These are phyloP conservation scores for Fusarium beomiforme DNA, from an alignment of 2,329 filamentous ascomycete species.

Conservation along the genomic window DNA sequence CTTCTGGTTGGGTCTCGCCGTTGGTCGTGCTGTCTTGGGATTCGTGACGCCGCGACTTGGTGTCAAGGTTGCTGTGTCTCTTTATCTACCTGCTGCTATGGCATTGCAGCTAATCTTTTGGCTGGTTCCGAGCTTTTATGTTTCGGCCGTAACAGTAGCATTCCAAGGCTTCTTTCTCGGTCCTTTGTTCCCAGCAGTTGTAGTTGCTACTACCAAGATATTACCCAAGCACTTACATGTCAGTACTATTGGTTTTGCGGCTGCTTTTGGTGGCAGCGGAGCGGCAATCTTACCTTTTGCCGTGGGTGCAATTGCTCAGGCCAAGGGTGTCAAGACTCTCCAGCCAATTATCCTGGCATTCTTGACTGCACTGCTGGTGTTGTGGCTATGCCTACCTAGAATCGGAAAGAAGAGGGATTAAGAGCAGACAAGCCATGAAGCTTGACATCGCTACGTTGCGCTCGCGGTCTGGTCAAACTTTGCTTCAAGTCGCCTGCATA, in stretches of 20 bases:
- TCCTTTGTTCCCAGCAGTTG: conserved; percentile 77
- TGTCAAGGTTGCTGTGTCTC: conserved; percentile 69
- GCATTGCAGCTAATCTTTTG: conserved; percentile 79
- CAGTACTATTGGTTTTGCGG: conserved; percentile 78
- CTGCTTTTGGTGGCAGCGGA: conserved; percentile 78
- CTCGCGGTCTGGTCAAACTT: neutral
- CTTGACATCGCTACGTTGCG: neutral
- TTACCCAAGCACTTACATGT: conserved; percentile 81
- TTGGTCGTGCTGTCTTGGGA: conserved; percentile 75
- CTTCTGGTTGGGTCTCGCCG: conserved; percentile 83
- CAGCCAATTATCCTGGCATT: conserved; percentile 66
- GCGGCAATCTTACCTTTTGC: conserved; percentile 74
- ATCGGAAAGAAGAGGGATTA: conserved; percentile 54
- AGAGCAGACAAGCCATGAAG: neutral
- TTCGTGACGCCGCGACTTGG: conserved; percentile 78
- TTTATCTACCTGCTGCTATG: conserved; percentile 72
- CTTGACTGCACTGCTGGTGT: conserved; percentile 53
- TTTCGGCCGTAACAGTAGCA: conserved; percentile 76
- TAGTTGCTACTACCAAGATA: conserved; percentile 75
- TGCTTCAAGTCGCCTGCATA: too few relatives aligned
- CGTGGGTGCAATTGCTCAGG: conserved; percentile 72
- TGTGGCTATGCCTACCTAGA: conserved; percentile 59
- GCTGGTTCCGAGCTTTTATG: conserved; percentile 81
- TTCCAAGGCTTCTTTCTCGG: conserved; percentile 84
- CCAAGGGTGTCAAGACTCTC: conserved; percentile 63